Percentiles rank a stretch among this genome's conserved stretches.
Evolutionary conservation across 2,329 filamentous ascomycete genomes (phyloP).

Genomic region (Zasmidium citrigriseum): DNA sequence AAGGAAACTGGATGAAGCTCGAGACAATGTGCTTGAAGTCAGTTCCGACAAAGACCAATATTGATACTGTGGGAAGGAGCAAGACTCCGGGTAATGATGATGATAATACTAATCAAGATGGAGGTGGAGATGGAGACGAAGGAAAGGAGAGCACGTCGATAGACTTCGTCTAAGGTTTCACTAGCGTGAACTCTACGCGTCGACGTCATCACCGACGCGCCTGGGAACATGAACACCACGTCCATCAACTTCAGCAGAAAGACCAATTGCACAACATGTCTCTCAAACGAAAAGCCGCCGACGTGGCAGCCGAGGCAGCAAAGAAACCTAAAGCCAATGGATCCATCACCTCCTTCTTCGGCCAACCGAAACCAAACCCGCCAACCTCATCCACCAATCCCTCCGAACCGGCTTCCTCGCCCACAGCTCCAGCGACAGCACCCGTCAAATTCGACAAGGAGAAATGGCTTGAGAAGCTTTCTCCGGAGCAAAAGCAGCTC

Average conservation of each 20-base stretch:
- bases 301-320: slow-evolving; percentile 44
- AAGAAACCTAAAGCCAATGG: slow-evolving; percentile 62
- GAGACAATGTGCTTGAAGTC: no score
- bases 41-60: no score
- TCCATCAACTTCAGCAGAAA: background rate
- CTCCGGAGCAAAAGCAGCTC: slow-evolving; percentile 76
- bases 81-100: no score
- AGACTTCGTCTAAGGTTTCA: background rate
- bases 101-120: no score
- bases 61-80: no score
- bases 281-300: slow-evolving; percentile 53
- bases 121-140: no score
- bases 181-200: background rate
- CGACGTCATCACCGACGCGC: background rate
- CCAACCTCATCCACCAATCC: slow-evolving; percentile 33
- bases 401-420: slow-evolving; percentile 26
- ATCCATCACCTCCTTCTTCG: slow-evolving; percentile 89
- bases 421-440: slow-evolving; percentile 36
- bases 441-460: slow-evolving; percentile 75
- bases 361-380: slow-evolving; percentile 59
- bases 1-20: background rate
- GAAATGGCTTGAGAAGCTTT: slow-evolving; percentile 82
- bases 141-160: background rate
- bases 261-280: slow-evolving; percentile 39
- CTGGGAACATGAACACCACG: background rate